Evolutionary conservation across 139 green algal species (phyloP).

Genomic region (Picochlorum sp.): DNA sequence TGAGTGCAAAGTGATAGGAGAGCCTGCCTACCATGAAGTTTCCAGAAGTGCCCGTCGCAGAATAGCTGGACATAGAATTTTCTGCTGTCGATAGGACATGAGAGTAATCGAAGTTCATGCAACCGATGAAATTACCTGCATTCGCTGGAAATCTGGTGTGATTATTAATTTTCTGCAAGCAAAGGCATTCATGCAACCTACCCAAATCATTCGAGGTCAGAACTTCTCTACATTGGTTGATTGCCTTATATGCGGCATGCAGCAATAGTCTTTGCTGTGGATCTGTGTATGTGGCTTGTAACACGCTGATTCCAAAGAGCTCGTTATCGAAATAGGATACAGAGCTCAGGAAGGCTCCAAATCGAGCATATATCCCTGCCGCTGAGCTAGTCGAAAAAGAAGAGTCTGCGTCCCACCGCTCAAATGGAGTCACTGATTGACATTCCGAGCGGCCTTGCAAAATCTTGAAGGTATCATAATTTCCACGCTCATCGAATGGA

Average conservation of each 20-base stretch:
- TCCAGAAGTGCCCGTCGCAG: constrained; percentile 20
- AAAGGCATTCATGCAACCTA: no score
- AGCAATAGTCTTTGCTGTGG: constrained; percentile 72
- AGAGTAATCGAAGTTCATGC: constrained; percentile 45
- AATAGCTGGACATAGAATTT: not conserved
- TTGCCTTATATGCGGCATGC: not conserved
- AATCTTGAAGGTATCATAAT: no score
- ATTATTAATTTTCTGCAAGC: no score
- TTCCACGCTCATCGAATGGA: no score
- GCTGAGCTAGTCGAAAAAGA: no score
- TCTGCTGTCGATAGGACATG: not conserved
- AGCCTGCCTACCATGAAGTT: constrained; percentile 41
- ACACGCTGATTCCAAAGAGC: constrained; percentile 43
- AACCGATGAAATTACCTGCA: constrained; percentile 34
- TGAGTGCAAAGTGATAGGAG: constrained; percentile 45
- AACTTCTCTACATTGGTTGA: no score
- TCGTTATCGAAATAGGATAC: constrained; percentile 54
- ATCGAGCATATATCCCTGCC: constrained; percentile 26
- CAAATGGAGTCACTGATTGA: constrained; percentile 12
- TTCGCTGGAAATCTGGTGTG: not conserved
- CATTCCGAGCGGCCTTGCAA: no score
- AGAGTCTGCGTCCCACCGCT: constrained; percentile 50
- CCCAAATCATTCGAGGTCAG: no score
- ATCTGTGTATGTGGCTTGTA: constrained; percentile 51
- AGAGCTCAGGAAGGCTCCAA: constrained; percentile 50